Conservation (phyloP, 2,329 filamentous ascomycete genomes). For the Neospermospora avenae region DNA sequence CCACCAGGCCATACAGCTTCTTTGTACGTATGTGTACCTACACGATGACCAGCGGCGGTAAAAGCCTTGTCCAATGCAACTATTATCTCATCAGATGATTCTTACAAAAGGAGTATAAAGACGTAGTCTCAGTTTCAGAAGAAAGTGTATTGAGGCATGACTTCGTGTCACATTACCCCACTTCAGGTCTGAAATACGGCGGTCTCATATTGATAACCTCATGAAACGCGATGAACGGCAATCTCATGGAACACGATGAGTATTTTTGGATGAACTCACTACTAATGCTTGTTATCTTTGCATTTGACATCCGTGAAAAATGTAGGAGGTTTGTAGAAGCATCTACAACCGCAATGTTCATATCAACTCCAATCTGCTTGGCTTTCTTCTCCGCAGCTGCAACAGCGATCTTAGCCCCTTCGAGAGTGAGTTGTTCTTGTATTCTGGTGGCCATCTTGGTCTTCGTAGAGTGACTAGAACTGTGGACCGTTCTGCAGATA, state of each 20-base stretch:
- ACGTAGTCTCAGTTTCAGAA: background rate
- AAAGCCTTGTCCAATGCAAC: constrained; percentile 45
- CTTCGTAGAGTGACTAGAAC: background rate
- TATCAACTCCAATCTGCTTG: constrained; percentile 24
- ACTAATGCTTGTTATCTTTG: constrained; percentile 28
- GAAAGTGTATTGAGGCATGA: background rate
- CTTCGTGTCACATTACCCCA: constrained; percentile 7
- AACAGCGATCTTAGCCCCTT: constrained; percentile 29
- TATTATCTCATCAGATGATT: constrained; percentile 2
- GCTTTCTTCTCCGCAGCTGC: constrained; percentile 28
- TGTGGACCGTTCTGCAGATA: background rate
- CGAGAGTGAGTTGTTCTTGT: constrained; percentile 28
- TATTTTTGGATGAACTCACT: constrained; percentile 20
- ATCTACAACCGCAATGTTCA: constrained; percentile 34
- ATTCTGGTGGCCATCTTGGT: constrained; percentile 18
- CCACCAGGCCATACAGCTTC: constrained; percentile 52
- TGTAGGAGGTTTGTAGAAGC: constrained; percentile 28
- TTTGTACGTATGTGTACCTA: constrained; percentile 50
- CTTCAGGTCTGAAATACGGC: background rate
- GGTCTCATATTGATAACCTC: background rate
- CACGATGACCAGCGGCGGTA: constrained; percentile 52
- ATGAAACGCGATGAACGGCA: background rate
- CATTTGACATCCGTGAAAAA: constrained; percentile 28
- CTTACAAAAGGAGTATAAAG: too few relatives aligned
- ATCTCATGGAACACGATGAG: background rate